Percentiles rank a stretch among this genome's conserved stretches.
Evolutionary conservation across 768 basidiomycete species (phyloP).

Genomic region (Amanita pseudoporphyria): DNA sequence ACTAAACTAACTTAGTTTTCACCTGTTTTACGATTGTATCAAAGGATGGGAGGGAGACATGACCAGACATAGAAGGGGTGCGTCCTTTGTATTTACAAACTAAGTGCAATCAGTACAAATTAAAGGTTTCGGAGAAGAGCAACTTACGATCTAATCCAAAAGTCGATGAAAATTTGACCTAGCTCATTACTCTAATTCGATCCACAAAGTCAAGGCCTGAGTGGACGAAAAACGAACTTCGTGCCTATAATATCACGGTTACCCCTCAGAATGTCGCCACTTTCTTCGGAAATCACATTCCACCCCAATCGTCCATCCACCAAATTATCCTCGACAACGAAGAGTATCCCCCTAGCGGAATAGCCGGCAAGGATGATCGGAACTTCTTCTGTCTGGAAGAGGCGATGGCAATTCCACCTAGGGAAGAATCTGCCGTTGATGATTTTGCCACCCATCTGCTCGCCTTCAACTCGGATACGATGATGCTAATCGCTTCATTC

Average conservation of each 20-base stretch:
- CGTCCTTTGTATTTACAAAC: too few relatives aligned
- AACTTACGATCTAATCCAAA: too few relatives aligned
- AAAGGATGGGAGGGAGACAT: too few relatives aligned
- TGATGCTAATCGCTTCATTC: background rate
- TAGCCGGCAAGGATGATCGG: background rate
- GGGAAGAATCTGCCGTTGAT: background rate
- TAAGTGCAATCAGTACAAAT: too few relatives aligned
- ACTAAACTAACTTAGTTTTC: too few relatives aligned
- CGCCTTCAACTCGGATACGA: background rate
- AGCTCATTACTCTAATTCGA: too few relatives aligned
- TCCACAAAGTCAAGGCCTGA: background rate
- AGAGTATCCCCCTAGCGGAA: background rate
- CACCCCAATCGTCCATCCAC: background rate
- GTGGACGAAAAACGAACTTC: background rate
- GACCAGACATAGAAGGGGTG: too few relatives aligned
- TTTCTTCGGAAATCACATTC: constrained; percentile 1
- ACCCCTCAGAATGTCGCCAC: background rate
- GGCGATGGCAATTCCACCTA: background rate
- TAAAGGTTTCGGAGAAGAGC: too few relatives aligned
- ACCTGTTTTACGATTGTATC: too few relatives aligned
- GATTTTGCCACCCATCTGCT: background rate
- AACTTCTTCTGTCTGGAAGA: background rate
- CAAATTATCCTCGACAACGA: background rate
- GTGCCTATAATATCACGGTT: background rate
- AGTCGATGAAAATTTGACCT: too few relatives aligned